Base-by-base conservation (phyloP, 805 yeast genomes). In the Saccharomycopsis vini region DNA sequence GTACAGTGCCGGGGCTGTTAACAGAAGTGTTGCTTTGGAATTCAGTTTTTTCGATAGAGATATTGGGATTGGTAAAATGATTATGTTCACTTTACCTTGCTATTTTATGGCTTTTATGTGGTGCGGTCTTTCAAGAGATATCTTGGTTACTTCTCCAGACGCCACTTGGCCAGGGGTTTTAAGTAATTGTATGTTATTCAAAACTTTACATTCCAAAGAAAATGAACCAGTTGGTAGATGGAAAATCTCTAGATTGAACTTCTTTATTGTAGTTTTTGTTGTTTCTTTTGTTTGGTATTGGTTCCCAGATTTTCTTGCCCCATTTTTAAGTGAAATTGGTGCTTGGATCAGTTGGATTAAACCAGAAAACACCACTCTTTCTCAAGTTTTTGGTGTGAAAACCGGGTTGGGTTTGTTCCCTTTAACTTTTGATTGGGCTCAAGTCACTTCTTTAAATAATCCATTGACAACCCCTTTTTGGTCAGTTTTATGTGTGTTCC, bases 261-360 rank as follows among this genome's bases (percentile, higher is more conserved):
- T 77, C 52, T 77, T 77, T 58, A 40, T 64, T 16, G 46, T 63
- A 20, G 68, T 69, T 7, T 63, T 72, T 44, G 33, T 52, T 10
- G 54, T 56, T 15, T 59, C 70, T 7, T 68, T 72, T 49, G 53
- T 68, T 3, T 79, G 76, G 68, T 68, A 72, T 51, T 78, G 79
- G 75, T 54, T 80, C 50, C 85, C 85, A 9, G 79, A 73, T 34
- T 78, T 64, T 55, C 60, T 81, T 29, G 73, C 75, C 59, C 67
- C 67, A 22, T 82, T 75, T 13, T 61, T 81, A 47, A 69, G 81
- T 2, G 63, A 67, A 52, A 76, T 81, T 53, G 34, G 34, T 12
- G 68, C 75, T 10, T 77, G 80, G 68, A 72, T 77, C 36, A 67
- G 79, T 19, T 80, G 88, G 86, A 76, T 77, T 37, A 67, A 66